These are phyloP conservation scores for Gigaspora rosea DNA, from an alignment of 192 early-diverging fungal genomes.

Conservation along the genomic window DNA sequence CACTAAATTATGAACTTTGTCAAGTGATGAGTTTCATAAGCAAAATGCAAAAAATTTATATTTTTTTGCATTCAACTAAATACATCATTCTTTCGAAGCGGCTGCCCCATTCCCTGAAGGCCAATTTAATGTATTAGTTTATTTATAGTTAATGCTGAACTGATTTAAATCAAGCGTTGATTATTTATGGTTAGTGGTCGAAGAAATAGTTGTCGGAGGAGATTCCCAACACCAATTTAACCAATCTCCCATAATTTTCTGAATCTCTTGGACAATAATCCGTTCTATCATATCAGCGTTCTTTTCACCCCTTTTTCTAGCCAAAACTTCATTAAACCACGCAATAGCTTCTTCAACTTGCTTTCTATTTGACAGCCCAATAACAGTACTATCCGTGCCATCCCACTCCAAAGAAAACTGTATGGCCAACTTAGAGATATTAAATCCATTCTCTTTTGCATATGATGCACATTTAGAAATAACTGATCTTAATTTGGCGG, in stretches of 20 bases:
- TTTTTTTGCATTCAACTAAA: too few relatives aligned
- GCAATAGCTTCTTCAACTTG: conserved; percentile 50
- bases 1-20: too few relatives aligned
- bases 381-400: conserved; percentile 46
- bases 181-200: too few relatives aligned
- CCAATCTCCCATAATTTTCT: conserved; percentile 39
- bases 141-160: too few relatives aligned
- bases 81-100: too few relatives aligned
- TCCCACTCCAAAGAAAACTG: conserved; percentile 46
- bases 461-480: conserved; percentile 49
- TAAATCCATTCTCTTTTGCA: conserved; percentile 39
- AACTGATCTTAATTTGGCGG: conserved; percentile 47
- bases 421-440: conserved; percentile 60
- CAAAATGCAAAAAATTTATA: too few relatives aligned
- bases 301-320: conserved; percentile 38
- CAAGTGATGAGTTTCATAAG: too few relatives aligned
- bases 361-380: conserved; percentile 48
- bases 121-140: too few relatives aligned
- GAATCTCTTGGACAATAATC: conserved; percentile 37
- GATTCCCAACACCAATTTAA: conserved; percentile 50
- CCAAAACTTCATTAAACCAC: not conserved
- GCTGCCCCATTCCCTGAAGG: too few relatives aligned
- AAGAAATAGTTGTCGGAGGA: conserved; percentile 1
- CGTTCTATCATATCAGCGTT: conserved; percentile 29
- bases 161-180: too few relatives aligned